Conservation (phyloP, 2,329 filamentous ascomycete genomes). For the Immersiporthe knoxdaviesiana region DNA sequence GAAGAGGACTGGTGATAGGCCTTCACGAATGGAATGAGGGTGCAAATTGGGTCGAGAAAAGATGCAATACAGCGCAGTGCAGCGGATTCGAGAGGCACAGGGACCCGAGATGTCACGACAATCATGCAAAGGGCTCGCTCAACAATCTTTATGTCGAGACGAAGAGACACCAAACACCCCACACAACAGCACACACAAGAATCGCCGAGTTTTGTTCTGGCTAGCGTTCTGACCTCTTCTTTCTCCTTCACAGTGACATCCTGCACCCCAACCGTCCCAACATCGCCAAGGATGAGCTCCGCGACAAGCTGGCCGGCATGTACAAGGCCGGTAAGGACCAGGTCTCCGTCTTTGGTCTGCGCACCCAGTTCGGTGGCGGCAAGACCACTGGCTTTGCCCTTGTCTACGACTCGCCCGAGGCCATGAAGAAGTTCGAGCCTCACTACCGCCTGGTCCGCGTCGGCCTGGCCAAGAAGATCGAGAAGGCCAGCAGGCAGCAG, state of each 20-base stretch:
- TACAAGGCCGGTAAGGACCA: conserved; percentile 99
- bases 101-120: no score
- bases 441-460: conserved; percentile 95
- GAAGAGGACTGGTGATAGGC: not conserved
- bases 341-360: conserved; percentile 97
- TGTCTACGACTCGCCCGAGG: conserved; percentile 97
- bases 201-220: not conserved
- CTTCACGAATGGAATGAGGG: not conserved
- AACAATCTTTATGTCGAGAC: not conserved
- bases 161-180: not conserved
- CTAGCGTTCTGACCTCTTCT: conserved; percentile 11
- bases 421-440: conserved; percentile 99
- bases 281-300: conserved; percentile 99
- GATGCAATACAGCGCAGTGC: not conserved
- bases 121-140: no score
- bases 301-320: conserved; percentile 87
- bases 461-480: conserved; percentile 89
- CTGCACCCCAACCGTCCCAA: conserved; percentile 98
- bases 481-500: conserved; percentile 98
- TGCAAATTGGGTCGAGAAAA: not conserved
- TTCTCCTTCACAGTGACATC: conserved; percentile 74
- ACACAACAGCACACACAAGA: not conserved
- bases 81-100: not conserved
- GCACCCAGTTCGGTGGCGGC: conserved; percentile 98
- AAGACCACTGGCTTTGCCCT: conserved; percentile 99